Percentiles rank a stretch among this genome's conserved stretches.
Evolutionary conservation across 2,329 filamentous ascomycete genomes (phyloP).

Genomic region (Fusarium albosuccineum): DNA sequence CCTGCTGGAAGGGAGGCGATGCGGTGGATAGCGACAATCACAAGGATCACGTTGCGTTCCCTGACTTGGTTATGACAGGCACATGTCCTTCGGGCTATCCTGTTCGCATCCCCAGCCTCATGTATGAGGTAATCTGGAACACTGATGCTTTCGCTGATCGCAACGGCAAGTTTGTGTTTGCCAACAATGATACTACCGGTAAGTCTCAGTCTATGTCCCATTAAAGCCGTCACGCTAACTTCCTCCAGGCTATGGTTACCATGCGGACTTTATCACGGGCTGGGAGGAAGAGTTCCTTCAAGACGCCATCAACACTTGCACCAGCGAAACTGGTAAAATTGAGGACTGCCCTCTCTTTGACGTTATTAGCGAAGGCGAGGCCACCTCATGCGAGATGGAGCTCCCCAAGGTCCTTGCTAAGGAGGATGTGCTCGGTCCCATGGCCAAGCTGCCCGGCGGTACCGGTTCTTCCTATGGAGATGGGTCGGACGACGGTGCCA

Average conservation of each 20-base stretch:
- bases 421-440: conserved; percentile 71
- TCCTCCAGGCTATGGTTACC: conserved; percentile 82
- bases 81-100: conserved; percentile 78
- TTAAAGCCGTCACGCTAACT: conserved; percentile 76
- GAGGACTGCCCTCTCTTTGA: conserved; percentile 81
- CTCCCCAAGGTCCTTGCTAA: conserved; percentile 65
- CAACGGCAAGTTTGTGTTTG: conserved; percentile 78
- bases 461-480: conserved; percentile 58
- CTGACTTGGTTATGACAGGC: conserved; percentile 80
- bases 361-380: conserved; percentile 72
- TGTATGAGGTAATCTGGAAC: conserved; percentile 89
- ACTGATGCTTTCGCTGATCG: conserved; percentile 74
- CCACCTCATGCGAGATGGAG: conserved; percentile 72
- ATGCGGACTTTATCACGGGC: conserved; percentile 85
- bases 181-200: conserved; percentile 84
- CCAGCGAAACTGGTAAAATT: conserved; percentile 75
- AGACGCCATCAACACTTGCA: conserved; percentile 80
- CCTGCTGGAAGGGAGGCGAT: conserved; percentile 86
- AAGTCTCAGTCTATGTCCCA: conserved; percentile 44
- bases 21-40: conserved; percentile 68
- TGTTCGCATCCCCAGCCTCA: conserved; percentile 77
- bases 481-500: conserved; percentile 31
- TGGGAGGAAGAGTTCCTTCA: conserved; percentile 80
- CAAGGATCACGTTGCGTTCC: conserved; percentile 80
- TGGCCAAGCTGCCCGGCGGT: conserved; percentile 75